A percentile compares a stretch with the other conserved stretches of the same genome.
These are phyloP conservation scores for Tetramitus jugosus DNA, from an alignment of 208 protist species.

Conservation along the genomic window DNA sequence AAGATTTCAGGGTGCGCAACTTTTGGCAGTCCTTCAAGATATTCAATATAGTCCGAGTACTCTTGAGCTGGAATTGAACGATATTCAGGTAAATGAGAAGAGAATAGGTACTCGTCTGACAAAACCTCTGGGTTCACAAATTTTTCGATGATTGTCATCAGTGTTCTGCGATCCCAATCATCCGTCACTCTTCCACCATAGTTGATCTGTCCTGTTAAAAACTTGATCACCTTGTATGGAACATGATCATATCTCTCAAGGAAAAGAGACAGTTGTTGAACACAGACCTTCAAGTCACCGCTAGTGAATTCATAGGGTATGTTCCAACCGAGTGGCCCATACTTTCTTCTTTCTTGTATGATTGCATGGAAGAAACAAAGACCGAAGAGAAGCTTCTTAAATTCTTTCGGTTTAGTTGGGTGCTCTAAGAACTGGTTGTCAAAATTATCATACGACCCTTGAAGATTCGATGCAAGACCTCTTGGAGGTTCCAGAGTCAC, in stretches of 20 bases:
- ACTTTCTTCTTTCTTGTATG: constrained; percentile 95
- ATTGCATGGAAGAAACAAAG: constrained; percentile 95
- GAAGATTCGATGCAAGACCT: constrained; percentile 87
- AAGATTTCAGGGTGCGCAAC: constrained; percentile 88
- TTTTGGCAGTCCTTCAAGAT: constrained; percentile 78
- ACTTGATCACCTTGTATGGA: constrained; percentile 92
- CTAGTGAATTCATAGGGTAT: constrained; percentile 96
- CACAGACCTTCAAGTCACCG: constrained; percentile 84
- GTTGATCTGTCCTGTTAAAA: constrained; percentile 92
- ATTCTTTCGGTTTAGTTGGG: constrained; percentile 68
- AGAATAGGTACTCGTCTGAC: constrained; percentile 74
- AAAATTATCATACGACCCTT: constrained; percentile 51
- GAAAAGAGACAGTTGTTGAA: constrained; percentile 81
- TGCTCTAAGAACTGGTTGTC: constrained; percentile 66
- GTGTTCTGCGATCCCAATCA: constrained; percentile 88
- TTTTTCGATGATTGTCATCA: constrained; percentile 81
- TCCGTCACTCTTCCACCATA: constrained; percentile 97
- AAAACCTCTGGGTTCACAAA: constrained; percentile 82
- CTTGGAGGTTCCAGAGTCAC: constrained; percentile 98
- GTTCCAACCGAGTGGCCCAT: constrained; percentile 97
- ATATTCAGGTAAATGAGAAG: constrained; percentile 60
- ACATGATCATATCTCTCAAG: constrained; percentile 90
- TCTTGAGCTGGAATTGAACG: constrained; percentile 58
- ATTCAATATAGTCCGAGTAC: constrained; percentile 71
- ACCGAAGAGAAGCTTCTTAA: constrained; percentile 90